phyloP scores from a whole-genome alignment of 2,329 filamentous ascomycete species.

The Penicillium sp. region DNA sequence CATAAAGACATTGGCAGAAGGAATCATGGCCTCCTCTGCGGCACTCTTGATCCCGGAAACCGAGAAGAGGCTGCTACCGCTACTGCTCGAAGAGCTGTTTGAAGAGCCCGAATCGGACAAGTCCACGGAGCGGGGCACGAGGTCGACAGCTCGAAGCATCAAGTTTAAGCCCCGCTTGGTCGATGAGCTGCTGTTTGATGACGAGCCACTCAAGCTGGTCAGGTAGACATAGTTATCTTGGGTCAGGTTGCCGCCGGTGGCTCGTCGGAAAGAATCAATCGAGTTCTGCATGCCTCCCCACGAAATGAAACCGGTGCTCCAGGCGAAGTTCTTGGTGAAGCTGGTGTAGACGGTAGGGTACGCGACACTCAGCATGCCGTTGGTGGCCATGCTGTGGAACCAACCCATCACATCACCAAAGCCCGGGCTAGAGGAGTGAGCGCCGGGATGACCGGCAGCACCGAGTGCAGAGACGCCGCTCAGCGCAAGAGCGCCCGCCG shows the following conservation, averaged over 20 bases:
- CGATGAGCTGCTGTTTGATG: constrained; percentile 43
- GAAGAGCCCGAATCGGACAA: constrained; percentile 29
- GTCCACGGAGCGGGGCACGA: constrained; percentile 53
- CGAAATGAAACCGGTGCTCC: constrained; percentile 79
- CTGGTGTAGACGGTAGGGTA: constrained; percentile 85
- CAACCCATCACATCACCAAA: constrained; percentile 83
- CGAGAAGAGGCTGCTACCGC: constrained; percentile 41
- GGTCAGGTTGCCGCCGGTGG: constrained; percentile 84
- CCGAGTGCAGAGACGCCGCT: constrained; percentile 69
- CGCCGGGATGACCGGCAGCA: constrained; percentile 59
- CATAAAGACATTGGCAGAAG: constrained; percentile 92
- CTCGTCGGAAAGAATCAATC: constrained; percentile 78
- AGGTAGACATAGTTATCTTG: constrained; percentile 73
- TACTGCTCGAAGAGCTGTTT: constrained; percentile 34
- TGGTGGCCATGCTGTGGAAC: constrained; percentile 93
- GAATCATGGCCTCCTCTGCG: constrained; percentile 79
- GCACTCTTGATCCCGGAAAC: constrained; percentile 79
- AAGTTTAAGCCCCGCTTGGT: constrained; percentile 57
- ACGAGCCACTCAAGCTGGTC: constrained; percentile 67
- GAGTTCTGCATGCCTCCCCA: constrained; percentile 76
- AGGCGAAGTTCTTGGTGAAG: constrained; percentile 90
- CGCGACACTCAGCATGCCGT: constrained; percentile 90
- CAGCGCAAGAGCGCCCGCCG: constrained; percentile 75
- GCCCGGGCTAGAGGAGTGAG: constrained; percentile 68
- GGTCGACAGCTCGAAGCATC: constrained; percentile 42